phyloP scores from a whole-genome alignment of 768 basidiomycete species.

The Tricholoma furcatifolium region DNA sequence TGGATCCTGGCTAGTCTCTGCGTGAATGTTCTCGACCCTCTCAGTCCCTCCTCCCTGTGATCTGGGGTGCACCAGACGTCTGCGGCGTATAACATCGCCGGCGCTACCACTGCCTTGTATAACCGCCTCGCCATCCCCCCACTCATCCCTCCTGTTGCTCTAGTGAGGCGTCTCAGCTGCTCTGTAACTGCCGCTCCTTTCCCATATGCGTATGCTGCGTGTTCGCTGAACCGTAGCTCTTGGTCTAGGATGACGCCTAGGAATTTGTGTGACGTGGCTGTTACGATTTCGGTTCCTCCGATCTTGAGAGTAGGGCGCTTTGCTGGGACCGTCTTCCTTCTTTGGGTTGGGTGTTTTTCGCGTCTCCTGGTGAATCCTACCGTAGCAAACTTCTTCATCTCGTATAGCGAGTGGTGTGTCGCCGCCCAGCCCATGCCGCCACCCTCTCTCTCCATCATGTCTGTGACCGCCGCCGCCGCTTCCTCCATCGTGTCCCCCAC shows the following conservation, averaged over 20 bases:
- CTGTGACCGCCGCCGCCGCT: background rate
- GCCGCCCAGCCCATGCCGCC: background rate
- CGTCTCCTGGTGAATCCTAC: background rate
- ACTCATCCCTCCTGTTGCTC: no score
- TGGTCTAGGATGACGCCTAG: constrained; percentile 17
- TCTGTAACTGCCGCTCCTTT: background rate
- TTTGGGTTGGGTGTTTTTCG: background rate
- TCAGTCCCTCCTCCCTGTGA: background rate
- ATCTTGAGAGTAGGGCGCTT: background rate
- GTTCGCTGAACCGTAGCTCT: constrained; percentile 12
- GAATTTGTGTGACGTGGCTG: background rate
- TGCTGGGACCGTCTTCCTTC: background rate
- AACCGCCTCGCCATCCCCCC: background rate
- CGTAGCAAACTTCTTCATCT: background rate
- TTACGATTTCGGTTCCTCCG: background rate
- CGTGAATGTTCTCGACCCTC: background rate
- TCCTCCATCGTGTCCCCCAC: background rate
- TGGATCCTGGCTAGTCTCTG: background rate
- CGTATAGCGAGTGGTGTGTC: background rate
- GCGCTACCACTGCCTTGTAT: background rate
- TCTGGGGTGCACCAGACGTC: no score
- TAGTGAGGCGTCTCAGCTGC: background rate
- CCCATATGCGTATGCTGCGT: constrained; percentile 2
- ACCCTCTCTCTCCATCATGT: background rate
- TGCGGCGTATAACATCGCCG: constrained; percentile 11